These are phyloP conservation scores for Leccinum ochraceum DNA, from an alignment of 768 basidiomycete genomes.

Conservation along the genomic window DNA sequence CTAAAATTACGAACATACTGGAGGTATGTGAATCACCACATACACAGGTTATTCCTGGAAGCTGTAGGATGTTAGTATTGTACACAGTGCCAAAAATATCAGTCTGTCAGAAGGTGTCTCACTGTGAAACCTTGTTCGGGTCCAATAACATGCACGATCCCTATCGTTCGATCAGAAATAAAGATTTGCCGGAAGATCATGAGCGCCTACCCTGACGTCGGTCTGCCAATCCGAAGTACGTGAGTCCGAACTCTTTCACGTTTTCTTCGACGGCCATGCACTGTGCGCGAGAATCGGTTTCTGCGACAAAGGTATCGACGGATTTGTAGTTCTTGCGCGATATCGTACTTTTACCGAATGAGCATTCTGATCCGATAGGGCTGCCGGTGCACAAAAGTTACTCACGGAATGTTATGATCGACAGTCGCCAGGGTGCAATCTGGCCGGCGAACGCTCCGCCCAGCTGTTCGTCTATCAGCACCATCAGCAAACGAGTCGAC, in stretches of 20 bases:
- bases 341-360: constrained; percentile 48
- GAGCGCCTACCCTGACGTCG: constrained; percentile 71
- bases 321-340: constrained; percentile 76
- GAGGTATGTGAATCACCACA: constrained; percentile 95
- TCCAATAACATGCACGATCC: constrained; percentile 87
- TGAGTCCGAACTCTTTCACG: constrained; percentile 88
- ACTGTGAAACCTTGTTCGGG: constrained; percentile 94
- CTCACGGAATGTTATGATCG: constrained; percentile 87
- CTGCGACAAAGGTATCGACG: constrained; percentile 72
- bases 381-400: constrained; percentile 15
- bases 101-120: constrained; percentile 18
- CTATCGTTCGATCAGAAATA: constrained; percentile 38
- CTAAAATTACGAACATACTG: constrained; percentile 48
- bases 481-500: constrained; percentile 13
- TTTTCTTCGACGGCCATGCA: constrained; percentile 84
- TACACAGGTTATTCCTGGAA: constrained; percentile 79
- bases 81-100: not conserved
- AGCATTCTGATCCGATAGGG: not conserved
- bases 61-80: constrained; percentile 37
- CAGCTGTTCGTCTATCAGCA: constrained; percentile 61
- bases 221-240: constrained; percentile 90
- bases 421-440: constrained; percentile 90
- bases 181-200: not conserved
- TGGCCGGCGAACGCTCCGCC: constrained; percentile 74
- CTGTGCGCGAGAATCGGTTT: constrained; percentile 85